Conservation (phyloP, 73 alveolate species). For the Tetrahymena elliotti region DNA sequence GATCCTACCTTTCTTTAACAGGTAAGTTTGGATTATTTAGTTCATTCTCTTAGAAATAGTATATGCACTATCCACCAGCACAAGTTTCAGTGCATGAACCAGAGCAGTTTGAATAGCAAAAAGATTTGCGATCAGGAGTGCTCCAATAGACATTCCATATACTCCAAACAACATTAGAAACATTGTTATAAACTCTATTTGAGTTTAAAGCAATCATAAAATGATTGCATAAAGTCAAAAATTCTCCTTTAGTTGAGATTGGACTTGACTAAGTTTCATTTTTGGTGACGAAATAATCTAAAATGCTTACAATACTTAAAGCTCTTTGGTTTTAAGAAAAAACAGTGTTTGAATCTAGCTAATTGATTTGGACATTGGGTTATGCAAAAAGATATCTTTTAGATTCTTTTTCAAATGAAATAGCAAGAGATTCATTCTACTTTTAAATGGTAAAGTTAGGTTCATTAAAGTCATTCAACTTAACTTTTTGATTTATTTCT, state of each 20-base stretch:
- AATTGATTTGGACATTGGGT: neutral
- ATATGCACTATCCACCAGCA: neutral
- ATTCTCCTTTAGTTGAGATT: no score
- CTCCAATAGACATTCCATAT: neutral
- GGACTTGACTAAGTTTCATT: neutral
- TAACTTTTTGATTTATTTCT: neutral
- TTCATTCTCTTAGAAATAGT: neutral
- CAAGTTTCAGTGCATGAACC: neutral
- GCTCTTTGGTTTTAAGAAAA: neutral
- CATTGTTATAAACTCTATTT: neutral
- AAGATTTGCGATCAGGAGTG: neutral
- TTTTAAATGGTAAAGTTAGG: neutral
- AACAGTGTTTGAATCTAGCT: neutral
- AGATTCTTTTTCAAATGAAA: neutral
- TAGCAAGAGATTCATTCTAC: no score
- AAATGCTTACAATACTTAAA: neutral
- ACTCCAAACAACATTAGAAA: neutral
- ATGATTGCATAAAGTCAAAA: neutral
- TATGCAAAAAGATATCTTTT: neutral
- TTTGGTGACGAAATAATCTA: neutral
- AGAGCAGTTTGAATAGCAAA: neutral
- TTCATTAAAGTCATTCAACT: neutral
- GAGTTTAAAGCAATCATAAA: neutral
- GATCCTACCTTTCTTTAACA: neutral
- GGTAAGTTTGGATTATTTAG: neutral